A percentile compares a stretch with the other conserved stretches of the same genome.
Evolutionary conservation across 179 eudicot species (phyloP).

Genomic region (Vitellaria paradoxa): DNA sequence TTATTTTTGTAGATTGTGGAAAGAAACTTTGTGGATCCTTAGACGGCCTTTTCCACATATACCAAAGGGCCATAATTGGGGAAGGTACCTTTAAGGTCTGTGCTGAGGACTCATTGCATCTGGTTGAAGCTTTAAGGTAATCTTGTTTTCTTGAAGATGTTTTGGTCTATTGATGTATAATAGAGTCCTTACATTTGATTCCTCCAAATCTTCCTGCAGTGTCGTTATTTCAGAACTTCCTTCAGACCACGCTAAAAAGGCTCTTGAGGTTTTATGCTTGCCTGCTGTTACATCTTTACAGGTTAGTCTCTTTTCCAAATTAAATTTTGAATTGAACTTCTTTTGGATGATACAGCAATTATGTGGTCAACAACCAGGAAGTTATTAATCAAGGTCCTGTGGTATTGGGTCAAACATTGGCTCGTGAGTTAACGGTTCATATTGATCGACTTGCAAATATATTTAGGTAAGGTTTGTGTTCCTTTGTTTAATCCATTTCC

Average conservation of each 20-base stretch:
- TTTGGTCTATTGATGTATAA: background rate
- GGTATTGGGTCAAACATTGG: constrained; percentile 68
- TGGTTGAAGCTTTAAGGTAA: constrained; percentile 97
- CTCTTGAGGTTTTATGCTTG: constrained; percentile 87
- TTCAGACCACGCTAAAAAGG: constrained; percentile 93
- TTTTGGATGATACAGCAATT: constrained; percentile 13
- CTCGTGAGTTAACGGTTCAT: constrained; percentile 95
- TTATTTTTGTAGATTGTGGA: constrained; percentile 68
- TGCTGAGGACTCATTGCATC: constrained; percentile 91
- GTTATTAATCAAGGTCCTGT: constrained; percentile 87
- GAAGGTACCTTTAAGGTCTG: constrained; percentile 86
- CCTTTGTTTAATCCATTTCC: constrained; percentile 3
- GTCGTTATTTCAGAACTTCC: constrained; percentile 97
- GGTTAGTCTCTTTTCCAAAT: constrained; percentile 35
- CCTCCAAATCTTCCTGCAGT: constrained; percentile 41
- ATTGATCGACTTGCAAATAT: constrained; percentile 96
- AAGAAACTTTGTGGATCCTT: constrained; percentile 90
- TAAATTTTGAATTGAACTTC: background rate
- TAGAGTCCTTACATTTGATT: constrained; percentile 10
- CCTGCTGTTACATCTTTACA: constrained; percentile 89
- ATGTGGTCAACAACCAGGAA: constrained; percentile 53
- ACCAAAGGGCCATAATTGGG: constrained; percentile 76
- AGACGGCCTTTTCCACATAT: constrained; percentile 93
- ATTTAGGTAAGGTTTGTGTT: constrained; percentile 56
- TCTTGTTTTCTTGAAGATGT: constrained; percentile 10